Conservation (phyloP, 345 rosid species). For the Hibiscus tridactylites region DNA sequence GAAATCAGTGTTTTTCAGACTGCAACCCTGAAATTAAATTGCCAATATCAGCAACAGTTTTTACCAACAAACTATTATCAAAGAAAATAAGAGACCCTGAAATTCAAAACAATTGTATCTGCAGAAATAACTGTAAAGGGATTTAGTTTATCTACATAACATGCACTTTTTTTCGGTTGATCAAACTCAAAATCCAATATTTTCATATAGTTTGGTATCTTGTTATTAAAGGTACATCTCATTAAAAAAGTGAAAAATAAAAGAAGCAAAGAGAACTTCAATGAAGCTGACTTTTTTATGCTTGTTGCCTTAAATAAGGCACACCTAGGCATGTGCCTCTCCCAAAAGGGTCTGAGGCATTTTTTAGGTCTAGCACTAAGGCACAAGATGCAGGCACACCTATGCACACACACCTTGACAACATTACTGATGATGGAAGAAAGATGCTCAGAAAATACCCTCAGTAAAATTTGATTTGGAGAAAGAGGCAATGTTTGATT, state of each 20-base stretch:
- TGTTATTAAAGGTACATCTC: background rate
- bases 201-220: background rate
- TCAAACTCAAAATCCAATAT: background rate
- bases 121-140: background rate
- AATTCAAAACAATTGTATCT: background rate
- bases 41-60: background rate
- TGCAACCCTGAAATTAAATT: conserved; percentile 72
- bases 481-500: conserved; percentile 87
- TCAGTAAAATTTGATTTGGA: conserved; percentile 85
- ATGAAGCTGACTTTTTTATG: background rate
- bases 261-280: background rate
- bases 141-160: background rate
- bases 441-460: conserved; percentile 47
- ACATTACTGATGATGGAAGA: background rate
- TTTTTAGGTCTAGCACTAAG: too few species aligned
- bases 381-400: too few species aligned
- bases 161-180: background rate
- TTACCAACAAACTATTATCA: background rate
- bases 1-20: conserved; percentile 93
- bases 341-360: too few species aligned
- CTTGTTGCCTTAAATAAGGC: too few species aligned
- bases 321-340: too few species aligned
- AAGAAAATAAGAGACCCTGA: background rate
- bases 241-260: background rate
- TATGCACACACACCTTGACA: too few species aligned